Percentiles rank a stretch among this genome's conserved stretches.
phyloP scores from a whole-genome alignment of 2,329 filamentous ascomycete genomes.

The Colletotrichum abscissum region DNA sequence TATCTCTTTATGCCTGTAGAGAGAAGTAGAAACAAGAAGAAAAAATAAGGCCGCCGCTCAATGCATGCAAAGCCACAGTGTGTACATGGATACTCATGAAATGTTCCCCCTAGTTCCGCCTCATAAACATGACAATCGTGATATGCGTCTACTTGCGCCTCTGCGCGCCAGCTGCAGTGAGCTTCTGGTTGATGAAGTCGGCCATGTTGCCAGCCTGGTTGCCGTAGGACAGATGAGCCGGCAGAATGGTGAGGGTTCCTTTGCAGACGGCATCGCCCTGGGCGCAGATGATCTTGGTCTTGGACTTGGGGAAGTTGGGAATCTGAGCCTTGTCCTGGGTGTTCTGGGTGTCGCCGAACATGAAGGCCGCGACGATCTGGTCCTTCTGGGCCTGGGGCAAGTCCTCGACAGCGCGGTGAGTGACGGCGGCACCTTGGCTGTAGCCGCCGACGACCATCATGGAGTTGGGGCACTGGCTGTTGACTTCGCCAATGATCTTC shows the following conservation, averaged over 20 bases:
- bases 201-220: conserved; percentile 45
- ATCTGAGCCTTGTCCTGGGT: conserved; percentile 49
- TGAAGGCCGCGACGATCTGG: conserved; percentile 41
- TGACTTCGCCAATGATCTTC: conserved; percentile 48
- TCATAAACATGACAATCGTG: neutral
- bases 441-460: conserved; percentile 52
- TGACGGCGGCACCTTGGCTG: conserved; percentile 48
- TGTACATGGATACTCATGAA: neutral
- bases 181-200: conserved; percentile 41
- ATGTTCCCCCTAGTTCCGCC: neutral
- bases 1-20: conserved; percentile 15
- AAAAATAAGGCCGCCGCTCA: neutral
- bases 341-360: conserved; percentile 43
- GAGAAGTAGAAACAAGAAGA: neutral
- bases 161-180: conserved; percentile 28
- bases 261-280: conserved; percentile 50
- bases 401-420: conserved; percentile 42
- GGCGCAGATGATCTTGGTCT: conserved; percentile 55
- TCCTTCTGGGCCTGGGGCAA: conserved; percentile 39
- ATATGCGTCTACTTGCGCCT: conserved; percentile 29
- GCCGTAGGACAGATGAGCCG: conserved; percentile 50
- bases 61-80: neutral
- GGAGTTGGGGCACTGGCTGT: conserved; percentile 49
- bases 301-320: conserved; percentile 46
- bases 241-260: conserved; percentile 47